phyloP scores from a whole-genome alignment of 2,329 filamentous ascomycete genomes.

The Hypocrella siamensis region DNA sequence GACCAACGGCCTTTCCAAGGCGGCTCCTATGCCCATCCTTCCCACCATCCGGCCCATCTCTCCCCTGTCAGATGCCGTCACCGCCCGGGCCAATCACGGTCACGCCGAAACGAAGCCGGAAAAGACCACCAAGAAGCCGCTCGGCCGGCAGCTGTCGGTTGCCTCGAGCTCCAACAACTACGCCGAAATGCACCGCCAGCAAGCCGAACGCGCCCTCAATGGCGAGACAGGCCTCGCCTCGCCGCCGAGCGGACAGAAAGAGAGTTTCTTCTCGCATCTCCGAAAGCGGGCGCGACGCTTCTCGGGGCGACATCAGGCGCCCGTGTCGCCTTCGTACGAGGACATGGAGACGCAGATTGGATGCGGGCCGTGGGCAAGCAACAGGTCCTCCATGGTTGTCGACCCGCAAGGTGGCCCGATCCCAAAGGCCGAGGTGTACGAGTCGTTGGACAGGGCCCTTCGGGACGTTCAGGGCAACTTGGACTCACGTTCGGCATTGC shows the following conservation, averaged over 20 bases:
- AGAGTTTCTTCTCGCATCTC: conserved; percentile 96
- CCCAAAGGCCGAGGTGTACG: conserved; percentile 40
- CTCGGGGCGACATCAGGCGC: conserved; percentile 77
- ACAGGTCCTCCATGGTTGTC: conserved; percentile 69
- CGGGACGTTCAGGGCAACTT: conserved; percentile 35
- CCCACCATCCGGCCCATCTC: conserved; percentile 91
- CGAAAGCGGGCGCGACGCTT: conserved; percentile 84
- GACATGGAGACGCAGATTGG: conserved; percentile 89
- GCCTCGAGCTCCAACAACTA: conserved; percentile 90
- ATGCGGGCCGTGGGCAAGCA: conserved; percentile 76
- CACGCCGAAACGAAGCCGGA: conserved; percentile 35
- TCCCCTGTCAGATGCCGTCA: conserved; percentile 87
- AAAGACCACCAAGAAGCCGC: conserved; percentile 79
- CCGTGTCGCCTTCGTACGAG: conserved; percentile 63
- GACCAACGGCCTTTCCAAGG: conserved; percentile 68
- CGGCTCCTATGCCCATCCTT: conserved; percentile 86
- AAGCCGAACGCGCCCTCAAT: conserved; percentile 80
- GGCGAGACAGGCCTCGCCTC: conserved; percentile 63
- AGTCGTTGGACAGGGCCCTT: conserved; percentile 43
- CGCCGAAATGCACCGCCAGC: conserved; percentile 73
- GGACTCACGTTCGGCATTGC: conserved; percentile 31
- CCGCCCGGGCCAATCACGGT: conserved; percentile 65
- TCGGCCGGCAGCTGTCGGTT: conserved; percentile 84
- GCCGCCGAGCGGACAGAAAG: conserved; percentile 66
- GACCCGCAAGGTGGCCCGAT: conserved; percentile 39